Evolutionary conservation across 495 filamentous ascomycete species (phyloP).

Genomic region (Daldinia childiae): DNA sequence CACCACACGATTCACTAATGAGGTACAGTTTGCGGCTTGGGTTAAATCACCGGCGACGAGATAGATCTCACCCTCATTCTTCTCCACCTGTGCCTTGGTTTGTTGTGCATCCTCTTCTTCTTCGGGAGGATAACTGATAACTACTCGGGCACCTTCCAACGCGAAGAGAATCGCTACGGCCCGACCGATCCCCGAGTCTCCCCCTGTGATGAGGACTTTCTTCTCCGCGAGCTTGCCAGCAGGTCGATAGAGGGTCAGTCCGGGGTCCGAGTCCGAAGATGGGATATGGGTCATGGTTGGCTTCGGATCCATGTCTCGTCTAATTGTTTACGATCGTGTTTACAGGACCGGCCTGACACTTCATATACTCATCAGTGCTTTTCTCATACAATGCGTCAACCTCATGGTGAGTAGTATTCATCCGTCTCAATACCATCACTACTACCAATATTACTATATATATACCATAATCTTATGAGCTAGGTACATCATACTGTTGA

Average conservation of each 20-base stretch:
- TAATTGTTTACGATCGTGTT: neutral
- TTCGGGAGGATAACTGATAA: slow-evolving; percentile 61
- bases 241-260: slow-evolving; percentile 16
- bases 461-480: slow-evolving; percentile 10
- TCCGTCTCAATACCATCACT: neutral
- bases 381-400: neutral
- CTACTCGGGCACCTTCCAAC: slow-evolving; percentile 59
- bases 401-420: neutral
- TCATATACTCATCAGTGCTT: neutral
- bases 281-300: slow-evolving; percentile 9
- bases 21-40: neutral
- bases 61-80: neutral
- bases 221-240: slow-evolving; percentile 61
- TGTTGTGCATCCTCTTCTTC: slow-evolving; percentile 64
- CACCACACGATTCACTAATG: neutral
- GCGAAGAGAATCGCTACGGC: slow-evolving; percentile 66
- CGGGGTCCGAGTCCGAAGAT: slow-evolving; percentile 7
- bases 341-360: neutral
- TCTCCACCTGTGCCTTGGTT: slow-evolving; percentile 61
- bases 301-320: slow-evolving; percentile 6
- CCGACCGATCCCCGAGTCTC: slow-evolving; percentile 66
- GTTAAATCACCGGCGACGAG: slow-evolving; percentile 1
- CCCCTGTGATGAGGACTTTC: slow-evolving; percentile 65
- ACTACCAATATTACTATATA: neutral
- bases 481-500: slow-evolving; percentile 12